phyloP scores from a whole-genome alignment of 805 yeast species.

The Clavispora asparagi region DNA sequence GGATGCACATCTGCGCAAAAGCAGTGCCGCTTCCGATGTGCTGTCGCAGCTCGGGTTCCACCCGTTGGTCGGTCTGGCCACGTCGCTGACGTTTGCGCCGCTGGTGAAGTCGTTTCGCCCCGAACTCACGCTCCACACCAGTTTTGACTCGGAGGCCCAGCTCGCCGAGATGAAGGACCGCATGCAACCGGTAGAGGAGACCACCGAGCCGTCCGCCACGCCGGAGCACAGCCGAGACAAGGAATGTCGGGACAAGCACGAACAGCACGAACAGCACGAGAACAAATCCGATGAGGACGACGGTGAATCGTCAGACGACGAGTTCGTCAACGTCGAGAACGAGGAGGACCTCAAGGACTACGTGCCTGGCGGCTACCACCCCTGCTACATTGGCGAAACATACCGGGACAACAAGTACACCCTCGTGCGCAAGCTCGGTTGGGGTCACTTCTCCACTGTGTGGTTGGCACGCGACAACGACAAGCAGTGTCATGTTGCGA shows the following conservation, averaged over 20 bases:
- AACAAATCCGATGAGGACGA: slow-evolving; percentile 6
- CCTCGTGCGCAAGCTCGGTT: slow-evolving; percentile 55
- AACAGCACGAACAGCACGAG: slow-evolving; percentile 2
- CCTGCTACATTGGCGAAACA: slow-evolving; percentile 51
- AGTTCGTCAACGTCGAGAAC: slow-evolving; percentile 15
- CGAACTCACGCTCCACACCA: slow-evolving; percentile 30
- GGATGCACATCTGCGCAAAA: slow-evolving; percentile 5
- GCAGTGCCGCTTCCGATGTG: slow-evolving; percentile 7
- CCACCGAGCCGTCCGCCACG: neutral
- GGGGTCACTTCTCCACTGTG: slow-evolving; percentile 74
- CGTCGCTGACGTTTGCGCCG: slow-evolving; percentile 24
- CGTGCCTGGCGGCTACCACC: slow-evolving; percentile 60
- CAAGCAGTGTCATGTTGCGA: slow-evolving; percentile 57
- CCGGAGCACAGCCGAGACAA: neutral
- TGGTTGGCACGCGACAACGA: slow-evolving; percentile 55
- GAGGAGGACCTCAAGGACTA: slow-evolving; percentile 55
- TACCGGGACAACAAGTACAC: slow-evolving; percentile 37
- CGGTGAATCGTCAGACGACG: slow-evolving; percentile 19
- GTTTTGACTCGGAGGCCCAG: slow-evolving; percentile 20
- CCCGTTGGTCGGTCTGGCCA: slow-evolving; percentile 12
- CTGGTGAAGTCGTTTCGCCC: slow-evolving; percentile 33
- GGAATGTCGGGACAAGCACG: neutral
- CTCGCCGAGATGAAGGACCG: slow-evolving; percentile 13
- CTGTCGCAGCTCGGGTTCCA: slow-evolving; percentile 10
- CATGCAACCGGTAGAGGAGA: slow-evolving; percentile 11